Conservation (phyloP, 371 early-diverging fungal genomes). For the Nematocida ausubeli region DNA sequence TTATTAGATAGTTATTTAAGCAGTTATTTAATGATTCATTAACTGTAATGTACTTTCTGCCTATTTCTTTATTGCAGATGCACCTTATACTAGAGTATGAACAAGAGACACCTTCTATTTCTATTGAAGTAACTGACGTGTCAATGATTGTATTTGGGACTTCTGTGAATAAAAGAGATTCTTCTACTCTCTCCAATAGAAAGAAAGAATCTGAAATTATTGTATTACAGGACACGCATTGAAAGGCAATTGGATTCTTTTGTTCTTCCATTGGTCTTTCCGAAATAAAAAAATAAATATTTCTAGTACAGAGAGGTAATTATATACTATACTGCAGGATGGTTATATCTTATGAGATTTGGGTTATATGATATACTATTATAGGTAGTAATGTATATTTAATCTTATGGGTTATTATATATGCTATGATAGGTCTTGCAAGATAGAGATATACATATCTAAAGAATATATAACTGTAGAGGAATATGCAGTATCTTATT, state of each 20-base stretch:
- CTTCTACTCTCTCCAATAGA: slow-evolving; percentile 44
- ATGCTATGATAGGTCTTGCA: too few species aligned
- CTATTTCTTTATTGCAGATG: slow-evolving; percentile 31
- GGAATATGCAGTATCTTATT: too few species aligned
- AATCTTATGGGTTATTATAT: too few species aligned
- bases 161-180: slow-evolving; percentile 34
- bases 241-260: slow-evolving; percentile 58
- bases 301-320: background rate
- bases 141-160: slow-evolving; percentile 13
- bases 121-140: background rate
- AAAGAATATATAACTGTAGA: too few species aligned
- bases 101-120: slow-evolving; percentile 13
- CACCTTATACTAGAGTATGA: slow-evolving; percentile 32
- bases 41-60: slow-evolving; percentile 53
- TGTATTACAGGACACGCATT: slow-evolving; percentile 50
- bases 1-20: slow-evolving; percentile 40
- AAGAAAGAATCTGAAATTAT: slow-evolving; percentile 57
- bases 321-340: too few species aligned
- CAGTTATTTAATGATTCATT: slow-evolving; percentile 29
- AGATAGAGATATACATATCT: too few species aligned
- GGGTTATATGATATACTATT: too few species aligned
- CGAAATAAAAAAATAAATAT: slow-evolving; percentile 20
- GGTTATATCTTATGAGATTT: too few species aligned
- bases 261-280: slow-evolving; percentile 12
- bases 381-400: too few species aligned